Conservation (phyloP, 2,329 filamentous ascomycete genomes). For the Penicillium thymicola region DNA sequence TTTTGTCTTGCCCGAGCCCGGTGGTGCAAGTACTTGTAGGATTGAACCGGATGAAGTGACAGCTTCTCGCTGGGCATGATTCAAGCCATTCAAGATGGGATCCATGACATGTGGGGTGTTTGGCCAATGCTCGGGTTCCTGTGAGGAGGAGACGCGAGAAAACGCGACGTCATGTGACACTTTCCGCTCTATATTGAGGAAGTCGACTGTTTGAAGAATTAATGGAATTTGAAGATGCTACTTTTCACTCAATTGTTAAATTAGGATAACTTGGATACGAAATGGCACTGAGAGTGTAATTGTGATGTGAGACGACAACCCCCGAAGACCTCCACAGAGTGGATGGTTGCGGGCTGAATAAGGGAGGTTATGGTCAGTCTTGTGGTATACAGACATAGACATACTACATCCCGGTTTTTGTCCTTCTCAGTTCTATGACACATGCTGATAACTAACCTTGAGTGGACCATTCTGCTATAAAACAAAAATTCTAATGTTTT, state of each 20-base stretch:
- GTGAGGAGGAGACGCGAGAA: conserved; percentile 18
- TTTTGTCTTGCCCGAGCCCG: conserved; percentile 84
- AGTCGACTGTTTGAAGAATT: background rate
- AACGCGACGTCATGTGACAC: conserved; percentile 31
- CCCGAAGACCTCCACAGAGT: background rate
- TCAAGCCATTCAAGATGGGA: conserved; percentile 59
- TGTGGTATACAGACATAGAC: background rate
- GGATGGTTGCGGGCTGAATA: background rate
- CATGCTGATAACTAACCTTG: background rate
- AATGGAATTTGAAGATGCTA: background rate
- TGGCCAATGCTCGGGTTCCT: conserved; percentile 1
- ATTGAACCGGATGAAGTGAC: conserved; percentile 61
- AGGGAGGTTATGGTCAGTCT: background rate
- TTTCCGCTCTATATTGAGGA: conserved; percentile 4
- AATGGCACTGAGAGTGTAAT: background rate
- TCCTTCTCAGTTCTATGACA: too few relatives aligned
- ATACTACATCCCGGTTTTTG: background rate
- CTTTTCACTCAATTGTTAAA: background rate
- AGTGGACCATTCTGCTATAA: background rate
- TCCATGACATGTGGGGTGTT: conserved; percentile 44
- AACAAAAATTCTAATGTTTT: background rate
- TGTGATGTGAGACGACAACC: background rate
- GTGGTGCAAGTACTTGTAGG: conserved; percentile 61
- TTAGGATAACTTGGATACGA: background rate
- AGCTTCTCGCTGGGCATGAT: conserved; percentile 61